Conservation (phyloP, 306 rosid genomes). For the Potentilla sterilis region DNA sequence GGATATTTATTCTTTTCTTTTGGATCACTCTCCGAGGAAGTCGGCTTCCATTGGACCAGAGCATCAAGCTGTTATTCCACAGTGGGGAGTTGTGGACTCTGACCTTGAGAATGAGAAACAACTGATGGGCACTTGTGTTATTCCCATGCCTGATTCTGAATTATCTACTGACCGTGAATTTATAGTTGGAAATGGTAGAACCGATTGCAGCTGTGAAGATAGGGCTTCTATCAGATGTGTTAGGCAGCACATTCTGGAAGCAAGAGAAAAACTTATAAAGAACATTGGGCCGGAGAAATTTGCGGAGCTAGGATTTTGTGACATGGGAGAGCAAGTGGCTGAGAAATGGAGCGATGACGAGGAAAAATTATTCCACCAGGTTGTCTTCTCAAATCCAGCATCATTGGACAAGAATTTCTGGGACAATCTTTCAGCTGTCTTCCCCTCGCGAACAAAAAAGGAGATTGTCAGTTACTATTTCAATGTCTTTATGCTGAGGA, state of each 20-base stretch:
- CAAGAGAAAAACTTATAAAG: constrained; percentile 50
- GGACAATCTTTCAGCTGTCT: constrained; percentile 52
- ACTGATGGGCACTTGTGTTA: constrained; percentile 59
- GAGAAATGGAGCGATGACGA: constrained; percentile 66
- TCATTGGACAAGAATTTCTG: constrained; percentile 71
- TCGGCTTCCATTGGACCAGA: constrained; percentile 54
- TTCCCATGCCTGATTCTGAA: constrained; percentile 68
- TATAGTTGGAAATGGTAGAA: constrained; percentile 62
- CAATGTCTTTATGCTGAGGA: constrained; percentile 81
- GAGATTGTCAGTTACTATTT: constrained; percentile 89
- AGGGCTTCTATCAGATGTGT: constrained; percentile 59
- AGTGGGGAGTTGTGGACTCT: constrained; percentile 42
- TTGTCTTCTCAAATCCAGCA: constrained; percentile 66
- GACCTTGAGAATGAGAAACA: constrained; percentile 41
- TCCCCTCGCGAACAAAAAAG: constrained; percentile 62
- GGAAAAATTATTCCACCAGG: constrained; percentile 59
- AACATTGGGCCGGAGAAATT: constrained; percentile 47
- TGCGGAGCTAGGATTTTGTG: constrained; percentile 52
- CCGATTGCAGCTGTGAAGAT: constrained; percentile 66
- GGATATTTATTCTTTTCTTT: constrained; percentile 62
- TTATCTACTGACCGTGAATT: constrained; percentile 17
- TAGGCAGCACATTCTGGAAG: constrained; percentile 62
- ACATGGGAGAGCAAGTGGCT: constrained; percentile 86
- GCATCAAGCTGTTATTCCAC: constrained; percentile 74
- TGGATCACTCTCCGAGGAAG: constrained; percentile 69